phyloP scores from a whole-genome alignment of 2,329 filamentous ascomycete species.

The Phaeosphaeriaceae sp. region DNA sequence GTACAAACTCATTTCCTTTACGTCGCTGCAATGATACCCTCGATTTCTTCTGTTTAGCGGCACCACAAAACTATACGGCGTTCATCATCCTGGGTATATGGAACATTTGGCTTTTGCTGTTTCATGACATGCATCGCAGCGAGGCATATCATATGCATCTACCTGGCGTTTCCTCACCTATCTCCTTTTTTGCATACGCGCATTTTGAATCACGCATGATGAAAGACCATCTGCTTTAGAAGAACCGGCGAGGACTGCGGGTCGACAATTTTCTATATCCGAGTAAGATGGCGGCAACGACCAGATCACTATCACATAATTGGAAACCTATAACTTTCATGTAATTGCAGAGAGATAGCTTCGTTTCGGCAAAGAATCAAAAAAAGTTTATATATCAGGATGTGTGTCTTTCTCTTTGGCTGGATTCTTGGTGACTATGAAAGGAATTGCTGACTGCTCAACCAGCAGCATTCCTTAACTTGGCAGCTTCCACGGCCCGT shows the following conservation, averaged over 20 bases:
- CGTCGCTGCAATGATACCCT: slow-evolving; percentile 35
- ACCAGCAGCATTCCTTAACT: slow-evolving; percentile 57
- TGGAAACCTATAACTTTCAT: slow-evolving; percentile 3
- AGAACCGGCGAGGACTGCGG: not conserved
- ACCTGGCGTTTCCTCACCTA: not conserved
- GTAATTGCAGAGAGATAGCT: slow-evolving; percentile 7
- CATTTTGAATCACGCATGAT: slow-evolving; percentile 5
- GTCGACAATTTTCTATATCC: not conserved
- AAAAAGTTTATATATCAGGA: not conserved
- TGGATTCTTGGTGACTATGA: no score
- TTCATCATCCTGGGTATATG: slow-evolving; percentile 2
- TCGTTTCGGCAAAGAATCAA: slow-evolving; percentile 1
- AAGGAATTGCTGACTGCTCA: slow-evolving; percentile 33
- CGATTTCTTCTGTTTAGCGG: slow-evolving; percentile 26
- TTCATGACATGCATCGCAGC: slow-evolving; percentile 10
- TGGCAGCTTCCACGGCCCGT: slow-evolving; percentile 66
- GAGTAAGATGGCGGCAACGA: not conserved
- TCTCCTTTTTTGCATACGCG: slow-evolving; percentile 4
- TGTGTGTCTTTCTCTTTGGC: not conserved
- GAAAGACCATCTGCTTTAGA: slow-evolving; percentile 6
- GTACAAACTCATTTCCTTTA: slow-evolving; percentile 13
- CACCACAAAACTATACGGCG: slow-evolving; percentile 11
- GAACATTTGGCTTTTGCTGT: not conserved
- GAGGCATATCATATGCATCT: slow-evolving; percentile 4
- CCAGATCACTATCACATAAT: slow-evolving; percentile 2